These are phyloP conservation scores for Ogataea trehalophila DNA, from an alignment of 805 yeast genomes.

Conservation along the genomic window DNA sequence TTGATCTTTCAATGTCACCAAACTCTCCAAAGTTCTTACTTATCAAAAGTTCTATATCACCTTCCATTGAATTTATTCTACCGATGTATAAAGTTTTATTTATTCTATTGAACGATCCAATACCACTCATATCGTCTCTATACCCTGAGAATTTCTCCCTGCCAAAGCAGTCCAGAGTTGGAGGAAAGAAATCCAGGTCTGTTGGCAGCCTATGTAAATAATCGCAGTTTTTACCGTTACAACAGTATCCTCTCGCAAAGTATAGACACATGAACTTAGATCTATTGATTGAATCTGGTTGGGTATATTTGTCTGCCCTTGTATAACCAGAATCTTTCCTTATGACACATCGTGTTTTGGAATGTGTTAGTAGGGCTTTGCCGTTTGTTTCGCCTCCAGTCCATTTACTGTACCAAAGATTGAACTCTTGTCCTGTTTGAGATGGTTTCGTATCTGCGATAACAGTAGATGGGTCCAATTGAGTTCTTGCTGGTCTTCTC, in stretches of 20 bases:
- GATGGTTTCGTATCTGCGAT: constrained; percentile 61
- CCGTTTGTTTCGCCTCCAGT: constrained; percentile 65
- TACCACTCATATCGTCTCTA: constrained; percentile 92
- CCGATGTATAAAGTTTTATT: constrained; percentile 80
- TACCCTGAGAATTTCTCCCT: constrained; percentile 78
- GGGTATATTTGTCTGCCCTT: constrained; percentile 47
- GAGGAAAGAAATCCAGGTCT: constrained; percentile 49
- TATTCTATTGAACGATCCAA: constrained; percentile 69
- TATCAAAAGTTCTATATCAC: constrained; percentile 33
- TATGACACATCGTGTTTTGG: constrained; percentile 59
- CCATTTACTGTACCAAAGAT: constrained; percentile 89
- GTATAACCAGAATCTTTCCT: constrained; percentile 72
- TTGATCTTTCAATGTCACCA: constrained; percentile 68
- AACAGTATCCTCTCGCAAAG: constrained; percentile 87
- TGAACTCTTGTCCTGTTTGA: constrained; percentile 76
- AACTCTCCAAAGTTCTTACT: constrained; percentile 61
- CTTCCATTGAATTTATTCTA: constrained; percentile 37
- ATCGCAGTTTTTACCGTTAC: constrained; percentile 68
- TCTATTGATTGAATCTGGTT: constrained; percentile 26
- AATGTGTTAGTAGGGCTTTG: constrained; percentile 31
- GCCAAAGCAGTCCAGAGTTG: constrained; percentile 86
- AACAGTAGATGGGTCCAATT: constrained; percentile 58
- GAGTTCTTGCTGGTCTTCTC: constrained; percentile 61
- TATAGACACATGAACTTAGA: constrained; percentile 61
- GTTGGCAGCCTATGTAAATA: constrained; percentile 76